Evolutionary conservation across 495 filamentous ascomycete genomes (phyloP), one percentile per base, ranked within the genome.

Genomic region (Penicillium maclennaniae): DNA sequence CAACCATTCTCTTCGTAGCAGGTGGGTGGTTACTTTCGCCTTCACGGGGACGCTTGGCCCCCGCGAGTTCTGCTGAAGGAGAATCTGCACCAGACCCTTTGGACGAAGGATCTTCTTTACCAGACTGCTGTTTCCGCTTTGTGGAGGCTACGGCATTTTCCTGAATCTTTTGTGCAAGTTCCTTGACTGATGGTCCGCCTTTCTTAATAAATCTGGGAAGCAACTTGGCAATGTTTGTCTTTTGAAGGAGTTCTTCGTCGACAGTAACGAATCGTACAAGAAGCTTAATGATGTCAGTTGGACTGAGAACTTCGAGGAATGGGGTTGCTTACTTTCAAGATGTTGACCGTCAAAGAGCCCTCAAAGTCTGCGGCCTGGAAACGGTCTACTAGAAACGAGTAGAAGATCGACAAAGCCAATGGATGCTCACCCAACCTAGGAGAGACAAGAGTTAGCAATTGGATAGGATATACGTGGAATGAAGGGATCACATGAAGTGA

Each of bases 141-240:
- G 72, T 73, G 10, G 75, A 79, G 9, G 71, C 75, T 16, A 76
- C 77, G 28, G 82, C 82, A 55, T 80, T 81, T 17, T 82, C 77
- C 19, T 79, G 53, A 17, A 87, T 78, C 45, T 72, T 73, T 62
- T 87, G 81, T 1, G 80, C 78, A 16, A 82, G 68, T 7, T 61
- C 70, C 54, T 84, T 86, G 5, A 79, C 80, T 34, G 82, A 72
- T 5, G 79, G 79, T 48, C 85, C 83, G 4, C 88, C 86, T 51
- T 82, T 82, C 63, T 87, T 88, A 21, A 79, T 70, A 41, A 87
- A 82, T 44, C 82, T 80, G 5, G 80, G 79, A 3, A 84, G 67
- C 12, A 87, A 66, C 48, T 82, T 84, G 26, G 81, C 74, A 37
- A 93, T 72, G 57, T 91, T 92, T 17, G 83, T 82, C 51, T 80